phyloP scores from a whole-genome alignment of 495 filamentous ascomycete species.

The Aspergillus campestris region DNA sequence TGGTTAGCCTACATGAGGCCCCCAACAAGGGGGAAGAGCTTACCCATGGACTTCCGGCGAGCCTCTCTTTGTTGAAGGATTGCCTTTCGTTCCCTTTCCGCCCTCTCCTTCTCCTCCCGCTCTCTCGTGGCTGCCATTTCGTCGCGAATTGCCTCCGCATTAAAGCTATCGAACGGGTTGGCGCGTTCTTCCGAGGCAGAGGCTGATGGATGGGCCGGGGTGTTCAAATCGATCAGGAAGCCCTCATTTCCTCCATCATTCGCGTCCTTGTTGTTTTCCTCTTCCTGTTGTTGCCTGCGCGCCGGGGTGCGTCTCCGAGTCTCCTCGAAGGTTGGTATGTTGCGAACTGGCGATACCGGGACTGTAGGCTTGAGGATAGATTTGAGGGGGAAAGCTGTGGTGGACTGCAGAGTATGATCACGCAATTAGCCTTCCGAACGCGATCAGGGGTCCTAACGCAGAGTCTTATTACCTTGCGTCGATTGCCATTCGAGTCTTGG shows the following conservation, averaged over 20 bases:
- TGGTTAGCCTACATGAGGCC: slow-evolving; percentile 7
- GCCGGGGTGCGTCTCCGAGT: slow-evolving; percentile 35
- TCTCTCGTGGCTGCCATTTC: slow-evolving; percentile 69
- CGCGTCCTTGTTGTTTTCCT: slow-evolving; percentile 9
- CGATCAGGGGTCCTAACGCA: slow-evolving; percentile 1
- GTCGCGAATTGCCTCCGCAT: slow-evolving; percentile 45
- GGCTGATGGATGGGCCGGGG: slow-evolving; percentile 23
- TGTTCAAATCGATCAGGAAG: slow-evolving; percentile 41
- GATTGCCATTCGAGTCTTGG: slow-evolving; percentile 69
- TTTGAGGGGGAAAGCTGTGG: slow-evolving; percentile 49
- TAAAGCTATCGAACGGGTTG: slow-evolving; percentile 53
- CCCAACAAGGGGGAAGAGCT: background rate
- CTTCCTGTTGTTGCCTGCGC: slow-evolving; percentile 19
- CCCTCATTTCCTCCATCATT: slow-evolving; percentile 23
- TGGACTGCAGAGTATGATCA: slow-evolving; percentile 32
- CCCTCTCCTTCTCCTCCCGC: slow-evolving; percentile 62
- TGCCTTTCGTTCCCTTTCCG: slow-evolving; percentile 54
- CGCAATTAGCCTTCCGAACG: slow-evolving; percentile 7
- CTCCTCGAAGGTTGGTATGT: slow-evolving; percentile 42
- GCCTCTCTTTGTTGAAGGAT: slow-evolving; percentile 71
- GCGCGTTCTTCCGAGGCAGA: slow-evolving; percentile 31
- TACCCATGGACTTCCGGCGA: slow-evolving; percentile 77
- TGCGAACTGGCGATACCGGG: slow-evolving; percentile 55
- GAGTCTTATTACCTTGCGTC: slow-evolving; percentile 57
- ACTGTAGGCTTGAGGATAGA: slow-evolving; percentile 85